Base-by-base conservation (phyloP, 768 basidiomycete species). In the Suillus occidentalis region DNA sequence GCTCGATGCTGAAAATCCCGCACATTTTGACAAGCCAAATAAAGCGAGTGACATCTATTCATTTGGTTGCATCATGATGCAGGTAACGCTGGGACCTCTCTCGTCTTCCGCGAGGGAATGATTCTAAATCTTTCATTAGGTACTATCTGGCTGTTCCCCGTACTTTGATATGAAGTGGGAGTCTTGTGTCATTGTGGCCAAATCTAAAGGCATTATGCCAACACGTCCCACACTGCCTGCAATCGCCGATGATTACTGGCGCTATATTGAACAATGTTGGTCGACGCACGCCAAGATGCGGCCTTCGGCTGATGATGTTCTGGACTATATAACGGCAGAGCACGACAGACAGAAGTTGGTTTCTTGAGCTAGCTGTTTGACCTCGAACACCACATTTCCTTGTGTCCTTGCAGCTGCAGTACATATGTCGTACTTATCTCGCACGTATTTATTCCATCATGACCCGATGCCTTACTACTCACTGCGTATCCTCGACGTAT, bases 61-160 rank as follows among this genome's bases (percentile, higher is more conserved):
- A 22, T 61, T 61, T 36, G 60, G 60, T 42, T 61, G 60, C 43
- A 34, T 61, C 42, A 61, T 61, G 60, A 18, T 61, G 31, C 60
- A 61, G 60, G 60, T 45, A 53, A 18, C 1, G 28, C 4, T 1
- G 18, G 18, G n/a, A 47, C 34, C 28, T 16, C 8, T 31, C 28
- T 20, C 31, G 8, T 53, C 28, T 31, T 1, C 18, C 28, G 18
- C 28, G 13, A 53, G 28, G 20, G 8, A 53, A 18, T 53, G 8
- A 31, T 53, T 12, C 16, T 2, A 20, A 53, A 53, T 53, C 18
- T 31, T 9, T 53, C 18, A 53, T 31, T 53, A 53, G 52, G 52
- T 53, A 9, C 16, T 53, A 53, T 53, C 52, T 20, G 28, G 28
- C 16, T 1, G 9, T 3, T 0, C 1, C 28, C 52, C 52, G 18